A percentile compares a stretch with the other conserved stretches of the same genome.
Conservation (phyloP, 306 rosid genomes). For the Gleditsia sinensis region DNA sequence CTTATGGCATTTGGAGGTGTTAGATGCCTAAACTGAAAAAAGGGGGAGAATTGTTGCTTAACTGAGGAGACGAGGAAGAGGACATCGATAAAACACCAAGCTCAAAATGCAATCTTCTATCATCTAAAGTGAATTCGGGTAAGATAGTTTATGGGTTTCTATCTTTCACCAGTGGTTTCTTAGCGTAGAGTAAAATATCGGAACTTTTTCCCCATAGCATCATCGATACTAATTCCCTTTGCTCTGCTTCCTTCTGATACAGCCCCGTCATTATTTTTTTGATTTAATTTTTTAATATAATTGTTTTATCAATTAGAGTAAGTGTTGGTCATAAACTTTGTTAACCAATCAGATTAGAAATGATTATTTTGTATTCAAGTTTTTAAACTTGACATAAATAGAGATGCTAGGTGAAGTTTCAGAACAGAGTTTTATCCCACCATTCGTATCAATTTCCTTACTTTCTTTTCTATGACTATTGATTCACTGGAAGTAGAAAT, state of each 20-base stretch:
- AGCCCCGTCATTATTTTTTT: not conserved
- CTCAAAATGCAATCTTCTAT: constrained; percentile 30
- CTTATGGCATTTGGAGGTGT: not conserved
- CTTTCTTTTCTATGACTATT: constrained; percentile 1
- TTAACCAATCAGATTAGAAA: not conserved
- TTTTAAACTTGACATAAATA: too few relatives aligned
- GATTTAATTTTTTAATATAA: not conserved
- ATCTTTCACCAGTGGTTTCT: too few relatives aligned
- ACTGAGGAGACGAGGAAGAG: not conserved
- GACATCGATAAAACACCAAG: not conserved
- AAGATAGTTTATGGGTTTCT: constrained; percentile 8
- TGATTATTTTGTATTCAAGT: too few relatives aligned
- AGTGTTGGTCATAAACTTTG: not conserved
- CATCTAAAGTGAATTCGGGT: constrained; percentile 31
- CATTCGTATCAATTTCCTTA: not conserved
- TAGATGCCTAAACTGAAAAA: not conserved
- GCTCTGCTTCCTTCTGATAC: not conserved
- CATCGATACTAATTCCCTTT: constrained; percentile 12
- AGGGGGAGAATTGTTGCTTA: constrained; percentile 14
- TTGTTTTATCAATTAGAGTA: too few relatives aligned
- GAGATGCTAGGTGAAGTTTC: not conserved
- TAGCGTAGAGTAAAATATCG: not conserved
- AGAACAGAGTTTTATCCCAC: not conserved
- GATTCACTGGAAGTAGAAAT: constrained; percentile 22
- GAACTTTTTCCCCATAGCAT: not conserved